These are phyloP conservation scores for Epichloe gansuensis DNA, from an alignment of 2,329 filamentous ascomycete species.

Conservation along the genomic window DNA sequence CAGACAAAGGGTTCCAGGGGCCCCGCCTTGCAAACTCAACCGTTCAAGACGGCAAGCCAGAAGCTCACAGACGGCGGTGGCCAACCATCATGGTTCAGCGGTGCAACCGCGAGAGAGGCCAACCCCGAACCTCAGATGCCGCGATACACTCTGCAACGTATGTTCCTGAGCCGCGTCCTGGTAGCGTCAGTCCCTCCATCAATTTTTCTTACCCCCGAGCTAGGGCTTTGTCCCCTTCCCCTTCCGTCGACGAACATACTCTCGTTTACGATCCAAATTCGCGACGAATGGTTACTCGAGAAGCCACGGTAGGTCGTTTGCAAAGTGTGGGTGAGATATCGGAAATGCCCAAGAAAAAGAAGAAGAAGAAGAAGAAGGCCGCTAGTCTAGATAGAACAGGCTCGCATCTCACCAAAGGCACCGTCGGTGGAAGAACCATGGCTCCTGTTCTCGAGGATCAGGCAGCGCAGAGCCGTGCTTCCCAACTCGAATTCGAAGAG, in stretches of 20 bases:
- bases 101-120: constrained; percentile 30
- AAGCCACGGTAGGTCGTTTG: constrained; percentile 30
- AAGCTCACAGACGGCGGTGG: constrained; percentile 30
- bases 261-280: constrained; percentile 56
- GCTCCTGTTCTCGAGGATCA: constrained; percentile 33
- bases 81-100: constrained; percentile 37
- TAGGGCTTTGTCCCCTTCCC: constrained; percentile 21
- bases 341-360: constrained; percentile 31
- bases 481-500: background rate
- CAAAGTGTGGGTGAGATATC: constrained; percentile 27
- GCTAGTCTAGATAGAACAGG: constrained; percentile 25
- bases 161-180: constrained; percentile 23
- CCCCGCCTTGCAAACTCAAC: constrained; percentile 33
- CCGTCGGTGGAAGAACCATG: constrained; percentile 34
- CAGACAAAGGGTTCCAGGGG: constrained; percentile 23
- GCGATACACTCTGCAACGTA: constrained; percentile 20
- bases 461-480: background rate
- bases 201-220: constrained; percentile 48
- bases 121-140: constrained; percentile 33
- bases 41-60: constrained; percentile 42
- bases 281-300: constrained; percentile 44
- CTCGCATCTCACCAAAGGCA: constrained; percentile 38
- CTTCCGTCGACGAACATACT: constrained; percentile 22
- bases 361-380: constrained; percentile 29
- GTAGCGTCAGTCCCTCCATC: constrained; percentile 39